phyloP scores from a whole-genome alignment of 2,329 filamentous ascomycete genomes.

The Nemania sp. region DNA sequence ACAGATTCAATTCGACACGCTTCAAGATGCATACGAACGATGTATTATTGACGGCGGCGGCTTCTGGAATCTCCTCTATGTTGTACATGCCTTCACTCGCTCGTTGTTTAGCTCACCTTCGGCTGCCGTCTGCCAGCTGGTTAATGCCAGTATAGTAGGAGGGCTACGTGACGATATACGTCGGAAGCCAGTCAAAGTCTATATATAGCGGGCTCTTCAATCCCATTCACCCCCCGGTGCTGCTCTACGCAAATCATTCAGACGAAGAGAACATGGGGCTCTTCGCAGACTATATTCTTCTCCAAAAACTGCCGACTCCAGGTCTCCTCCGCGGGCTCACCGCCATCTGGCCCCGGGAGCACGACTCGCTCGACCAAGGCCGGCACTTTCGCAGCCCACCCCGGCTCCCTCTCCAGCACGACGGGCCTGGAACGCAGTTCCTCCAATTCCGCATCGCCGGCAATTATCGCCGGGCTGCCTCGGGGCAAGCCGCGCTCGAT shows the following conservation, averaged over 20 bases:
- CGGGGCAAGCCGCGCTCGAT: slow-evolving; percentile 22
- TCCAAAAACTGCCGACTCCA: slow-evolving; percentile 11
- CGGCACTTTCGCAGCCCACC: slow-evolving; percentile 14
- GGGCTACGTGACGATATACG: slow-evolving; percentile 28
- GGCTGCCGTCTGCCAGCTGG: slow-evolving; percentile 21
- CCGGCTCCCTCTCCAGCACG: slow-evolving; percentile 17
- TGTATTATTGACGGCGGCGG: slow-evolving; percentile 23
- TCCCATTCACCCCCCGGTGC: too few relatives aligned
- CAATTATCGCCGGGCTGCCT: slow-evolving; percentile 21
- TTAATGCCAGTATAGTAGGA: slow-evolving; percentile 28
- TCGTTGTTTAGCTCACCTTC: slow-evolving; percentile 5
- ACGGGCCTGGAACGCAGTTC: slow-evolving; percentile 1
- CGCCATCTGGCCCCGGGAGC: slow-evolving; percentile 1
- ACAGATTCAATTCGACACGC: slow-evolving; percentile 36
- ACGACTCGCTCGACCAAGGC: slow-evolving; percentile 8
- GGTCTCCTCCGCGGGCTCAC: slow-evolving; percentile 1
- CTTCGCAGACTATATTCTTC: slow-evolving; percentile 19
- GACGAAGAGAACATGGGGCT: slow-evolving; percentile 15
- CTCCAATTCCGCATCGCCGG: slow-evolving; percentile 1
- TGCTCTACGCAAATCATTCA: neutral
- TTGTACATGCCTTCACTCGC: slow-evolving; percentile 6
- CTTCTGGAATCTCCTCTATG: slow-evolving; percentile 25
- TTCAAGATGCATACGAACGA: slow-evolving; percentile 37
- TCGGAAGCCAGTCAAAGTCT: slow-evolving; percentile 20
- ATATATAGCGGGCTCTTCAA: neutral